Percentiles rank a stretch among this genome's conserved stretches.
Evolutionary conservation across 1,284 basidiomycete genomes (phyloP).

Genomic region (Melampsora americana): DNA sequence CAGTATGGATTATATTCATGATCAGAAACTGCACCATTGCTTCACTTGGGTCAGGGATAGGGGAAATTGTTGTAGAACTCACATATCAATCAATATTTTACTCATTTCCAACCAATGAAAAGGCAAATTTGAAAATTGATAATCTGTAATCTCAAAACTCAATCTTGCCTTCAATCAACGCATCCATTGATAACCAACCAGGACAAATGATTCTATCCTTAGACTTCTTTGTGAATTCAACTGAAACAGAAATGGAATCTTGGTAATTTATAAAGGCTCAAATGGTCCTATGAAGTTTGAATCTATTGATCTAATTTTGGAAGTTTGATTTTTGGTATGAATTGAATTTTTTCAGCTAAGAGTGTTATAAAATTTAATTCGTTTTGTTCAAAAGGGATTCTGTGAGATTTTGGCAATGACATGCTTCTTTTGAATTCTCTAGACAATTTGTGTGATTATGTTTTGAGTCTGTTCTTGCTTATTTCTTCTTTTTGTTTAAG

Average conservation of each 20-base stretch:
- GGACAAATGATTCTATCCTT: constrained; percentile 10
- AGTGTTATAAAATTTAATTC: not conserved
- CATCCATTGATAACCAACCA: not conserved
- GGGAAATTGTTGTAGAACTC: not conserved
- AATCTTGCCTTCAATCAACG: not conserved
- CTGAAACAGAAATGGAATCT: not conserved
- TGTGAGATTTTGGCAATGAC: not conserved
- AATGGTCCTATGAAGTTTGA: not conserved
- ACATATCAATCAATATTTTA: constrained; percentile 2
- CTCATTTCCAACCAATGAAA: constrained; percentile 9
- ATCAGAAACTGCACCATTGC: too few species aligned
- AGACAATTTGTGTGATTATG: not conserved
- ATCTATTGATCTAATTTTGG: not conserved
- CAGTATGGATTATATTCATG: not conserved
- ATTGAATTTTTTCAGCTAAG: not conserved
- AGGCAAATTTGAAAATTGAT: not conserved
- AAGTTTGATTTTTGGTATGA: not conserved
- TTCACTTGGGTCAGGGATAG: too few species aligned
- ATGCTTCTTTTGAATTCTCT: not conserved
- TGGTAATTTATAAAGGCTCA: not conserved
- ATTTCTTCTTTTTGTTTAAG: too few species aligned
- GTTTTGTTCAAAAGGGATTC: not conserved
- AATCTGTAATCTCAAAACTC: not conserved
- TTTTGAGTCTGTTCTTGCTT: too few species aligned
- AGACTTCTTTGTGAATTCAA: not conserved